These are phyloP conservation scores for Mycena indigotica DNA, from an alignment of 768 basidiomycete genomes.

Conservation along the genomic window DNA sequence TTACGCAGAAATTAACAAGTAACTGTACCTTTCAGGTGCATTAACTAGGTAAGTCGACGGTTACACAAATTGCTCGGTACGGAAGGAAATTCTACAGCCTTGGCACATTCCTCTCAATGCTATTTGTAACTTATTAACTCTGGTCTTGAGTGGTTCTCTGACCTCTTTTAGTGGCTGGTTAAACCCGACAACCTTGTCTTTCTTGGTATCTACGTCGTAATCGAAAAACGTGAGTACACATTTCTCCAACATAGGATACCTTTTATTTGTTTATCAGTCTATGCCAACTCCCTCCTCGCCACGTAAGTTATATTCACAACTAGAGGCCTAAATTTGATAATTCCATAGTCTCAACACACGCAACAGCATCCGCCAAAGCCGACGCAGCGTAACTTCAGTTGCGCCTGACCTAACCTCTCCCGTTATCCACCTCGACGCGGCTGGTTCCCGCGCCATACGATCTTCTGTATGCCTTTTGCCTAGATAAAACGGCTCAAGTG, in stretches of 20 bases:
- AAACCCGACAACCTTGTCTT: neutral
- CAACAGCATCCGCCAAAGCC: neutral
- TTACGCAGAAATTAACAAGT: too few species aligned
- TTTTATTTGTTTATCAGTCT: neutral
- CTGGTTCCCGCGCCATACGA: neutral
- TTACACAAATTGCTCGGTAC: neutral
- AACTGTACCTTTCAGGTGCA: conserved; percentile 11
- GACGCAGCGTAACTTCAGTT: neutral
- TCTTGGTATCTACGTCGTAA: neutral
- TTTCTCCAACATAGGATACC: neutral
- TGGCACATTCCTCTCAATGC: conserved; percentile 41
- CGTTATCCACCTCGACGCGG: neutral
- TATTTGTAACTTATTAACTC: neutral
- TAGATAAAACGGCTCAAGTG: neutral
- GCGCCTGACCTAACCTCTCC: neutral
- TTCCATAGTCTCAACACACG: neutral
- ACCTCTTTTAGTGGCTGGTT: neutral
- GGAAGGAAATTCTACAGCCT: conserved; percentile 24
- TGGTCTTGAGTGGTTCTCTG: too few species aligned
- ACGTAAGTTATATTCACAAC: neutral
- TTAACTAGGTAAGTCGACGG: conserved; percentile 38
- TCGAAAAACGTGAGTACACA: neutral
- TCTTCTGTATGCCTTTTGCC: neutral
- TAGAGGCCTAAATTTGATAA: neutral
- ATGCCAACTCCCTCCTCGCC: neutral